Percentiles rank a stretch among this genome's conserved stretches.
Conservation (phyloP, 352 stramenopile species). For the Pythium folliculosum region DNA sequence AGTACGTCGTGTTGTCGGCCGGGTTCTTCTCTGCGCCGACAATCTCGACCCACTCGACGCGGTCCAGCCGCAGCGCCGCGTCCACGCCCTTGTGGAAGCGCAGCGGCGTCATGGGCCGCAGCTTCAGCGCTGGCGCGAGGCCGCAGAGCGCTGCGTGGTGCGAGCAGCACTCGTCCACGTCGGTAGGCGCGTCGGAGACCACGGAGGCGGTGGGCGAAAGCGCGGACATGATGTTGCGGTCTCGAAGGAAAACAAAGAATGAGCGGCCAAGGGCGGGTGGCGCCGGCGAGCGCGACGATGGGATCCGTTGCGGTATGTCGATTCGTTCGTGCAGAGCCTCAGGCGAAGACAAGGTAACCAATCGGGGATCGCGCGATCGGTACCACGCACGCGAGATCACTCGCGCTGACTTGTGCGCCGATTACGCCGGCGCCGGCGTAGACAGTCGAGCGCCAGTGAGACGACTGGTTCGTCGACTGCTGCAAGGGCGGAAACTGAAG, state of each 20-base stretch:
- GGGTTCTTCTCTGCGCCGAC: neutral
- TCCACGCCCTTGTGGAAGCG: conserved; percentile 10
- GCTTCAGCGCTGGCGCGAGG: neutral
- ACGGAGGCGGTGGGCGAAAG: neutral
- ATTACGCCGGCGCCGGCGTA: neutral
- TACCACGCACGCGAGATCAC: neutral
- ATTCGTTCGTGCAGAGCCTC: too few relatives aligned
- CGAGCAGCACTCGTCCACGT: neutral
- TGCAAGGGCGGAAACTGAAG: neutral
- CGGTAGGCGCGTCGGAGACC: neutral
- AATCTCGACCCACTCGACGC: conserved; percentile 19
- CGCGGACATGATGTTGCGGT: neutral
- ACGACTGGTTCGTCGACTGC: neutral
- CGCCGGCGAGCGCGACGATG: too few relatives aligned
- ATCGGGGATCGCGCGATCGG: neutral
- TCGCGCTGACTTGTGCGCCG: neutral
- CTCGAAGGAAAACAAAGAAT: neutral
- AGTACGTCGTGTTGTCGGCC: conserved; percentile 8
- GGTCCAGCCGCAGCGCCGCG: conserved; percentile 1
- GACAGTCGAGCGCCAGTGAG: neutral
- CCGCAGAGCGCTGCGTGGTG: neutral
- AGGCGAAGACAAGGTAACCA: neutral
- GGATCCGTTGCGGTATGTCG: too few relatives aligned
- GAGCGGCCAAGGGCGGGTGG: neutral
- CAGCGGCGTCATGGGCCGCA: conserved; percentile 8